Evolutionary conservation across 2,329 filamentous ascomycete species (phyloP).

Genomic region (Cytospora leucostoma): DNA sequence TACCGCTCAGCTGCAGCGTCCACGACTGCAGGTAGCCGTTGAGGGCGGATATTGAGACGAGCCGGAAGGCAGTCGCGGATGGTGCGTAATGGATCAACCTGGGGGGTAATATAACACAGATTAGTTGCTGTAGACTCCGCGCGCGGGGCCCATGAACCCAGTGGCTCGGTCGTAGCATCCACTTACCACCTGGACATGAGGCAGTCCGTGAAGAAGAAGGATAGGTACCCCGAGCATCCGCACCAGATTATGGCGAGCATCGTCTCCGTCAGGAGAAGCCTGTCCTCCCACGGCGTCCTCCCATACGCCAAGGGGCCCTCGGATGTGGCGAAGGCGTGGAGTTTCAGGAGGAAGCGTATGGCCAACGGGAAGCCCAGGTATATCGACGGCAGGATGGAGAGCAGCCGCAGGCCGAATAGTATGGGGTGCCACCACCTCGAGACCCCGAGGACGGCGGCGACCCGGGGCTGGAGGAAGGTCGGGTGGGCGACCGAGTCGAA

Average conservation of each 20-base stretch:
- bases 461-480: conserved; percentile 69
- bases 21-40: conserved; percentile 76
- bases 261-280: conserved; percentile 66
- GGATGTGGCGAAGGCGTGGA: conserved; percentile 49
- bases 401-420: conserved; percentile 70
- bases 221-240: conserved; percentile 74
- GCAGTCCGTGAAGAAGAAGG: conserved; percentile 82
- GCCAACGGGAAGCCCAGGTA: conserved; percentile 72
- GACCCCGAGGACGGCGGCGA: conserved; percentile 76
- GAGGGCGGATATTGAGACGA: conserved; percentile 72
- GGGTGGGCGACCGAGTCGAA: conserved; percentile 32
- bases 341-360: conserved; percentile 66
- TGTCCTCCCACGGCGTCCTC: conserved; percentile 42
- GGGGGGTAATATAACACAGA: conserved; percentile 7
- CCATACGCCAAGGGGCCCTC: conserved; percentile 39
- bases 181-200: conserved; percentile 78
- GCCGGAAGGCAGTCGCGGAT: conserved; percentile 75
- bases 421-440: conserved; percentile 72
- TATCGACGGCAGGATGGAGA: conserved; percentile 69
- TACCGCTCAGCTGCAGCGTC: conserved; percentile 69
- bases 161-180: not conserved
- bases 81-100: conserved; percentile 86
- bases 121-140: conserved; percentile 21
- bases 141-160: not conserved
- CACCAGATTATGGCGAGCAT: conserved; percentile 75